Conservation (phyloP, 179 eudicot species). For the Nepenthes alata region DNA sequence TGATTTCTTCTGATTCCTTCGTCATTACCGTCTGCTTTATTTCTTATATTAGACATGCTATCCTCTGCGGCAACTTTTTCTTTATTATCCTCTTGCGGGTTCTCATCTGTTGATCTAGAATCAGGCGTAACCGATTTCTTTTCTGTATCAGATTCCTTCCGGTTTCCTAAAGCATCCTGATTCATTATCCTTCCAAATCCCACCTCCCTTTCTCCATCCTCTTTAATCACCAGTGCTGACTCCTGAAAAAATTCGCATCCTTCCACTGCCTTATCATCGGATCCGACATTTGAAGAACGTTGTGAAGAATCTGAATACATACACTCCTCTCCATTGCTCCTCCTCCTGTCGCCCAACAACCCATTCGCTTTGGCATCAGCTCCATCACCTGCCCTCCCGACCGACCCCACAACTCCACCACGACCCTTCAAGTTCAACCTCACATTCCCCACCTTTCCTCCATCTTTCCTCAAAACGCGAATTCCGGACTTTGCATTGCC, state of each 20-base stretch:
- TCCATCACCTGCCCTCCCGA: constrained; percentile 14
- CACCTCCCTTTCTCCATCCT: constrained; percentile 12
- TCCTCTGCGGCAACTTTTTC: constrained; percentile 11
- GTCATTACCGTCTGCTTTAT: constrained; percentile 8
- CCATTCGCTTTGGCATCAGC: constrained; percentile 17
- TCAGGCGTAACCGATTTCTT: constrained; percentile 10
- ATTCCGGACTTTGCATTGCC: constrained; percentile 22
- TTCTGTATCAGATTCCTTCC: constrained; percentile 7
- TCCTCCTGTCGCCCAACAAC: constrained; percentile 14
- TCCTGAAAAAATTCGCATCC: constrained; percentile 22
- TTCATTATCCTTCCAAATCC: constrained; percentile 9
- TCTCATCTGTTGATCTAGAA: constrained; percentile 3
- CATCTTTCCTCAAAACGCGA: constrained; percentile 28
- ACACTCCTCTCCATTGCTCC: constrained; percentile 18
- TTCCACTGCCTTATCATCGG: constrained; percentile 16
- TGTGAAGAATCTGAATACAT: constrained; percentile 7
- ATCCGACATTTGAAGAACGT: constrained; percentile 23
- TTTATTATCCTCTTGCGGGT: constrained; percentile 2
- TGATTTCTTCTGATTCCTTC: constrained; percentile 15
- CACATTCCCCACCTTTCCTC: constrained; percentile 23
- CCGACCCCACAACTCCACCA: constrained; percentile 13
- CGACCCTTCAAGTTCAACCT: constrained; percentile 16
- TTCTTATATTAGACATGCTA: constrained; percentile 9
- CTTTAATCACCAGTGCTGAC: constrained; percentile 7
- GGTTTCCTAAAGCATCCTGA: constrained; percentile 12